Base-by-base conservation (phyloP, 305 asterid species). In the Fraxinus nigra region DNA sequence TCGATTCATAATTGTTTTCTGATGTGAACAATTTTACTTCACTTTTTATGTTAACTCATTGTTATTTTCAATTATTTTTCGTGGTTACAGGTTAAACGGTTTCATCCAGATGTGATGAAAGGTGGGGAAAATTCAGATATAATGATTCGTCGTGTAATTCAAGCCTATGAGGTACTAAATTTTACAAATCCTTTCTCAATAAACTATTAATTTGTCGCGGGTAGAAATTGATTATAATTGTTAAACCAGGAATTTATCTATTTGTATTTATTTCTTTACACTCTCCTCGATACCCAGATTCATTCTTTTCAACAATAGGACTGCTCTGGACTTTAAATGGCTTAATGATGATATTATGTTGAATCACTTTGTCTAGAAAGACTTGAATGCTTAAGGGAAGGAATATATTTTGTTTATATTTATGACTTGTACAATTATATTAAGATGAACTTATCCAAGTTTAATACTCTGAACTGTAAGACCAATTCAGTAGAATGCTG, bases 131-230 rank as follows among this genome's bases (percentile, higher is more conserved):
- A 75, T 78, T 91, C 97, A 73, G 97, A 95, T 83, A 61, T 80
- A 28, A 91, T 90, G 94, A 92, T 93, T 84, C 93, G 98, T 22
- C 92, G 87, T 6, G 91, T 95, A 56, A 93, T 95, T 88, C 88
- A 83, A 90, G 98, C 98, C 72, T 95, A 93, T 75, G 92, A 95
- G 97, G 98, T 90, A 73, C 56, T 84, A 73, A 77, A 76, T 77
- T 35, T 77, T 28, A 63, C 76, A 13, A 38, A 69, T 7, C 37
- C 8, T 30, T 69, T 28, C 33, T n/a, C 10, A 1, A 28, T 69
- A 30, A 28, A 28, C 22, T 13, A 69, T 13, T 28, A 30, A 11
- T 69, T 30, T 30, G n/a, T 67, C 7, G 32, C 11, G 38, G 32
- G 30, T 18, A 61, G 32, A 24, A 61, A 22, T 22, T 61, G 72